A percentile compares a stretch with the other conserved stretches of the same genome.
phyloP scores from a whole-genome alignment of 371 early-diverging fungal genomes.

The Lichtheimia ornata region DNA sequence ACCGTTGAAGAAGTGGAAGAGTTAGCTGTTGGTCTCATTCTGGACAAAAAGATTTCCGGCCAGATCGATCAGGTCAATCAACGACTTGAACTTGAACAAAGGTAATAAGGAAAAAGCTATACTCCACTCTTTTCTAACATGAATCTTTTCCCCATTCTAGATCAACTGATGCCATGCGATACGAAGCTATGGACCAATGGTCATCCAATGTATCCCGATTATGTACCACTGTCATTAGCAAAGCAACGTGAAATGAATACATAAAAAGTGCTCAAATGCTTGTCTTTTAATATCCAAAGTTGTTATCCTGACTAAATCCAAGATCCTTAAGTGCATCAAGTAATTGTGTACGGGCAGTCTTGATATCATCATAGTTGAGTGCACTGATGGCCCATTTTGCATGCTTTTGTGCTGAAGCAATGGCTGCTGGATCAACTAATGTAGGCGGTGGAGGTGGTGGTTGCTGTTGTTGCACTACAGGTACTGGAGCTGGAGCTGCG shows the following conservation, averaged over 20 bases:
- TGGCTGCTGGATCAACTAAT: slow-evolving; percentile 55
- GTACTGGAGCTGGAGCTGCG: slow-evolving; percentile 19
- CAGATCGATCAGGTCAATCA: slow-evolving; percentile 86
- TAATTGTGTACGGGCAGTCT: slow-evolving; percentile 82
- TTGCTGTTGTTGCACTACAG: not conserved
- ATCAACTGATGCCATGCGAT: slow-evolving; percentile 65
- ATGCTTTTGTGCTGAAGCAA: slow-evolving; percentile 81
- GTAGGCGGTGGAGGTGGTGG: slow-evolving; percentile 8
- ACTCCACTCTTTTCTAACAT: too few relatives aligned
- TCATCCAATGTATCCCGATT: slow-evolving; percentile 63
- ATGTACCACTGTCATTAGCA: slow-evolving; percentile 65
- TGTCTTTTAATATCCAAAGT: slow-evolving; percentile 35
- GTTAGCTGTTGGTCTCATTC: slow-evolving; percentile 79
- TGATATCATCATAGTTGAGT: slow-evolving; percentile 90
- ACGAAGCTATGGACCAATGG: slow-evolving; percentile 78
- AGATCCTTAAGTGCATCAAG: slow-evolving; percentile 68
- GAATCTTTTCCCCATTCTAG: slow-evolving; percentile 25
- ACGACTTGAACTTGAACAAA: slow-evolving; percentile 67
- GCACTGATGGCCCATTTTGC: slow-evolving; percentile 94
- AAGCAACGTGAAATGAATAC: slow-evolving; percentile 20
- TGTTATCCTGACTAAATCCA: slow-evolving; percentile 44
- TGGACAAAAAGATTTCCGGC: slow-evolving; percentile 83
- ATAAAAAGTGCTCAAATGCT: too few relatives aligned
- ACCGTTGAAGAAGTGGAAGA: slow-evolving; percentile 80
- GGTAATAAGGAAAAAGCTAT: slow-evolving; percentile 34